Evolutionary conservation across 2,329 filamentous ascomycete genomes (phyloP).

Genomic region (Diaporthe capsici): DNA sequence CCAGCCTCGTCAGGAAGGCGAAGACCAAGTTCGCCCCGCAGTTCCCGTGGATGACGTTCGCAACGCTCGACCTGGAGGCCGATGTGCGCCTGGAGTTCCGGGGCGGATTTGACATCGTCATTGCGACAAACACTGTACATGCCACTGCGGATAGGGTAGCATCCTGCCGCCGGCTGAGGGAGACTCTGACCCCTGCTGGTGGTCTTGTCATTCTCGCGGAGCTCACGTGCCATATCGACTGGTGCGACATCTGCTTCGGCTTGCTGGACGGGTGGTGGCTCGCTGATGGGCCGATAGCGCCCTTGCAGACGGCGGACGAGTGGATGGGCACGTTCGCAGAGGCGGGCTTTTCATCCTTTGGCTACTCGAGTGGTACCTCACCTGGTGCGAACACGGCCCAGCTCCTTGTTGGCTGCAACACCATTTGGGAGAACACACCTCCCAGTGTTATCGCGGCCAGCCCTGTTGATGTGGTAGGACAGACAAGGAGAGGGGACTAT

Average conservation of each 20-base stretch:
- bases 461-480: no score
- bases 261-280: neutral
- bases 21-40: no score
- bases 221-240: neutral
- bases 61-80: neutral
- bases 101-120: neutral
- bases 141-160: neutral
- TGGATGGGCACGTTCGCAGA: neutral
- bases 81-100: neutral
- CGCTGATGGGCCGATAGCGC: neutral
- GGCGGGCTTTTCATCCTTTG: neutral
- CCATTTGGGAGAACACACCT: neutral
- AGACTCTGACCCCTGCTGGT: neutral
- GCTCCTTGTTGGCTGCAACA: no score
- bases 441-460: no score
- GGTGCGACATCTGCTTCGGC: neutral
- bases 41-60: neutral
- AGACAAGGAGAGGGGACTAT: no score
- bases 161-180: neutral
- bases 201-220: neutral
- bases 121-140: neutral
- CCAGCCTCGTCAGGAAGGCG: neutral
- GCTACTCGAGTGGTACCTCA: no score
- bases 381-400: no score
- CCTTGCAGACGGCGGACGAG: neutral